Evolutionary conservation across 2,329 filamentous ascomycete species (phyloP).

Genomic region (Allantophomopsis lycopodina): DNA sequence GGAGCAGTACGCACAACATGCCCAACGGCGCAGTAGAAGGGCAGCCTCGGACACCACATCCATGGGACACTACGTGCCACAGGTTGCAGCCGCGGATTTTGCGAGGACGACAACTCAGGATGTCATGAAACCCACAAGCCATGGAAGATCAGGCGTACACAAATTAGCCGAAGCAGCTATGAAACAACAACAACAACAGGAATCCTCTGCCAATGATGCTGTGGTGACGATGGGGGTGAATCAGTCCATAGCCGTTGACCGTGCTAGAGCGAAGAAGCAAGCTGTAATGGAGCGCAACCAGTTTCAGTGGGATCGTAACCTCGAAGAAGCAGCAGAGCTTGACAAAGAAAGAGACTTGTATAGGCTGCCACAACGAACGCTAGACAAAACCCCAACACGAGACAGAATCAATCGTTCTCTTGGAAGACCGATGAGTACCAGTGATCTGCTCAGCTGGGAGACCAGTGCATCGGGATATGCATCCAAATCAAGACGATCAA

Average conservation of each 20-base stretch:
- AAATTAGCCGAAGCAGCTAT: constrained; percentile 28
- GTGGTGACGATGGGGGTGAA: neutral
- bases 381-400: neutral
- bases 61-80: constrained; percentile 35
- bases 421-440: neutral
- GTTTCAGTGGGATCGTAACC: neutral
- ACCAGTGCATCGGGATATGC: neutral
- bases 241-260: constrained; percentile 7
- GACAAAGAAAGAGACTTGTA: neutral
- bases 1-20: constrained; percentile 21
- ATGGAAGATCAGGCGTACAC: constrained; percentile 21
- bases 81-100: constrained; percentile 40
- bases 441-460: neutral
- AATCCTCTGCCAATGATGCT: constrained; percentile 12
- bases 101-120: constrained; percentile 35
- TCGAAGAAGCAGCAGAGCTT: neutral
- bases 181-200: constrained; percentile 24
- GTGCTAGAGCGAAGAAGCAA: constrained; percentile 2
- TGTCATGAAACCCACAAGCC: constrained; percentile 16
- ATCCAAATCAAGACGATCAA: constrained; percentile 4
- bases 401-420: too few species aligned
- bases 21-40: constrained; percentile 7
- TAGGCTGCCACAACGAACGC: neutral
- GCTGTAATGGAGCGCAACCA: neutral
- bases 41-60: constrained; percentile 6